These are phyloP conservation scores for Gastrolobium bilobum DNA, from an alignment of 306 rosid genomes.

Conservation along the genomic window DNA sequence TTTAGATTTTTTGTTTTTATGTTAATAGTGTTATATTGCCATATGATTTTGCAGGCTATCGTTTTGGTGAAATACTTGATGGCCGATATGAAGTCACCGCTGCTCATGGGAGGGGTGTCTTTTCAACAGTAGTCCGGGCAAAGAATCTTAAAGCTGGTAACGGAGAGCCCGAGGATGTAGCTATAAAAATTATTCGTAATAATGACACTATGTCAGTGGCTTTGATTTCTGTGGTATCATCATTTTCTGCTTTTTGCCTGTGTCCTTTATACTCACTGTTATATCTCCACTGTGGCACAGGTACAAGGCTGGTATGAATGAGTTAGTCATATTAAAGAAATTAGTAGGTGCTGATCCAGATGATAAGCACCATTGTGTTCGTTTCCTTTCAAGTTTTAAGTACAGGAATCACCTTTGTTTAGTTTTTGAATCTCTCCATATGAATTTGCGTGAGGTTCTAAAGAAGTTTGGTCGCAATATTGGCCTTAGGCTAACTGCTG, in stretches of 20 bases:
- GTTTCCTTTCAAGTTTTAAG: constrained; percentile 83
- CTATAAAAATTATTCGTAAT: constrained; percentile 80
- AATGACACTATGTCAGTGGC: constrained; percentile 80
- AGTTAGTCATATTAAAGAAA: constrained; percentile 80
- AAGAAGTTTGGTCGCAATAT: constrained; percentile 94
- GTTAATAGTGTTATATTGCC: constrained; percentile 42
- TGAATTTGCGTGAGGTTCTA: constrained; percentile 90
- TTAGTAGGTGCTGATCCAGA: constrained; percentile 91
- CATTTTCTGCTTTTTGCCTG: constrained; percentile 5
- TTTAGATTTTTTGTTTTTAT: constrained; percentile 13
- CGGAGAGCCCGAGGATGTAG: constrained; percentile 86
- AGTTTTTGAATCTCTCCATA: constrained; percentile 89
- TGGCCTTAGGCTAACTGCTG: constrained; percentile 86
- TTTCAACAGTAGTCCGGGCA: constrained; percentile 84
- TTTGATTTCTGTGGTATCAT: not conserved
- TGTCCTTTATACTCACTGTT: not conserved
- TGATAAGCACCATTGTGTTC: constrained; percentile 91
- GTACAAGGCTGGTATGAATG: constrained; percentile 91
- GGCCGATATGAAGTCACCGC: constrained; percentile 80
- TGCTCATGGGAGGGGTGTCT: constrained; percentile 88
- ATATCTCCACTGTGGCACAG: constrained; percentile 48
- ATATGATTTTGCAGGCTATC: constrained; percentile 59
- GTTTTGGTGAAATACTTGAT: constrained; percentile 82
- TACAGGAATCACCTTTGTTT: constrained; percentile 89
- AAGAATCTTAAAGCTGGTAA: constrained; percentile 66